Conservation (phyloP, 331 rosid species). For the Malus hybrid region DNA sequence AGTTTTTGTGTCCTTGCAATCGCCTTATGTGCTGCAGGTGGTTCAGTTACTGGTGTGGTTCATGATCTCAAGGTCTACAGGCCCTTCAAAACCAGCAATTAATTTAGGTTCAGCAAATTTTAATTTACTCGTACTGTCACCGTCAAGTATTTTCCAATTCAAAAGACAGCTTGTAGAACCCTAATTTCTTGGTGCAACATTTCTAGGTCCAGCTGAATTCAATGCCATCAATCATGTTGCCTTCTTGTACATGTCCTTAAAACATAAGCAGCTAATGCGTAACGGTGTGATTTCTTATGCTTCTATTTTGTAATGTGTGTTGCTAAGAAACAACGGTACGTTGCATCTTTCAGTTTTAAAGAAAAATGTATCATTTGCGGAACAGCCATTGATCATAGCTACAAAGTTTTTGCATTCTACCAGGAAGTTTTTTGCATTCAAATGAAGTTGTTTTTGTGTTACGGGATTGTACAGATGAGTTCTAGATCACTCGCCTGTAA, state of each 20-base stretch:
- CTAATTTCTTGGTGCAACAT: background rate
- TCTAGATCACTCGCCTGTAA: too few species aligned
- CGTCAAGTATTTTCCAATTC: background rate
- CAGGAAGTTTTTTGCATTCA: too few species aligned
- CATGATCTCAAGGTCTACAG: constrained; percentile 20
- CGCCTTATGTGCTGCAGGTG: too few species aligned
- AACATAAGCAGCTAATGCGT: constrained; percentile 8
- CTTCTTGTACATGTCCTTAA: too few species aligned
- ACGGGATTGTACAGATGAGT: too few species aligned
- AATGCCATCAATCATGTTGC: background rate
- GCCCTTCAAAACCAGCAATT: constrained; percentile 16
- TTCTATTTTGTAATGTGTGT: background rate
- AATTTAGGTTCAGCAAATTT: background rate
- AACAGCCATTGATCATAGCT: too few species aligned
- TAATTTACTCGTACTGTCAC: background rate
- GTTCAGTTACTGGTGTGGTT: background rate
- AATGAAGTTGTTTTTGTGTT: too few species aligned
- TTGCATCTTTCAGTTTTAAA: too few species aligned
- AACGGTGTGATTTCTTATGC: constrained; percentile 5
- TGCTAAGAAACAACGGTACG: too few species aligned
- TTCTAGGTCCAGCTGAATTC: background rate
- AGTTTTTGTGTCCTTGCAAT: constrained; percentile 12
- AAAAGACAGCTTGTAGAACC: background rate
- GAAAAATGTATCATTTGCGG: too few species aligned
- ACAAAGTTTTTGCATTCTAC: too few species aligned